Evolutionary conservation across 768 basidiomycete species (phyloP).

Genomic region (Hirschioporus abietinus): DNA sequence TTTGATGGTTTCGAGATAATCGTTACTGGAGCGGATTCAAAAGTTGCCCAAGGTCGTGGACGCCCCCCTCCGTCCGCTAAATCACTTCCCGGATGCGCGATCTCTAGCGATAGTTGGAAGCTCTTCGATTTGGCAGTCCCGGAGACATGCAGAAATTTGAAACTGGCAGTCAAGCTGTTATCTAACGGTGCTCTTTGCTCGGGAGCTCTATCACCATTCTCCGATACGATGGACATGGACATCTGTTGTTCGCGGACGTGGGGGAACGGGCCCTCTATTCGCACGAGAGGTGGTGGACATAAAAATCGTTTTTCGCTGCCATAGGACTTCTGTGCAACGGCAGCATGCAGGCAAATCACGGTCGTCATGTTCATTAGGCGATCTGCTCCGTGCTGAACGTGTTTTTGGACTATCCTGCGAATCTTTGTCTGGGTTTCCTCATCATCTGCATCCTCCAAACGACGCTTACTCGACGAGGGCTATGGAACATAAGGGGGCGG

Average conservation of each 20-base stretch:
- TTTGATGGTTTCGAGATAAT: slow-evolving; percentile 97
- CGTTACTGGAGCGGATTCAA: slow-evolving; percentile 87
- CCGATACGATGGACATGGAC: slow-evolving; percentile 82
- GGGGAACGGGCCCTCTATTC: slow-evolving; percentile 85
- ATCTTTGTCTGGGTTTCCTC: slow-evolving; percentile 69
- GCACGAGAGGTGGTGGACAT: slow-evolving; percentile 89
- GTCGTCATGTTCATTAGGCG: slow-evolving; percentile 87
- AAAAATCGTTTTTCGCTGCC: slow-evolving; percentile 94
- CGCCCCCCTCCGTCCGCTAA: slow-evolving; percentile 2
- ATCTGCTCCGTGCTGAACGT: slow-evolving; percentile 68
- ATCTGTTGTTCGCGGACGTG: slow-evolving; percentile 78
- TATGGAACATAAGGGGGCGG: slow-evolving; percentile 13
- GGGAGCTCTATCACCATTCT: slow-evolving; percentile 76
- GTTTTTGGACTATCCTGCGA: slow-evolving; percentile 78
- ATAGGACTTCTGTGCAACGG: slow-evolving; percentile 94
- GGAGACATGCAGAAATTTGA: slow-evolving; percentile 88
- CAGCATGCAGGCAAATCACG: slow-evolving; percentile 85
- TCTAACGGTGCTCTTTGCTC: slow-evolving; percentile 83
- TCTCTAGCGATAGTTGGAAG: slow-evolving; percentile 81
- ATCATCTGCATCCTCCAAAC: slow-evolving; percentile 63
- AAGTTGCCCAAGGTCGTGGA: slow-evolving; percentile 67
- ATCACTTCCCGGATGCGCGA: slow-evolving; percentile 53
- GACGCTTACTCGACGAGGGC: slow-evolving; percentile 60
- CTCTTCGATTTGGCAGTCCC: slow-evolving; percentile 87
- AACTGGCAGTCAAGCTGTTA: slow-evolving; percentile 79